Conservation (phyloP, 202 grass and related monocot species). For the Elaeis oleifera region DNA sequence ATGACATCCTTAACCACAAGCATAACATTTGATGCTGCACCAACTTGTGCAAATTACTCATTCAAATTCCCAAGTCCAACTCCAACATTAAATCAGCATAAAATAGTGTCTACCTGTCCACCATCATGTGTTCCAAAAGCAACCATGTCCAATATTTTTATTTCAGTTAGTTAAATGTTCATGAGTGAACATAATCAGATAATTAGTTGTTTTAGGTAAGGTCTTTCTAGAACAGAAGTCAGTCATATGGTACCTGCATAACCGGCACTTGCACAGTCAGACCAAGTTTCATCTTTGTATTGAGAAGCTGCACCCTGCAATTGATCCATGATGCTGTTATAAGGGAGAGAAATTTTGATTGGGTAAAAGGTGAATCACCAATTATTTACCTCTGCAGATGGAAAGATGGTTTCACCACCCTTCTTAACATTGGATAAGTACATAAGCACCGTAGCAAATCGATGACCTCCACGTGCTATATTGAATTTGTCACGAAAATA, state of each 20-base stretch:
- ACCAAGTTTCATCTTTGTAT: conserved; percentile 13
- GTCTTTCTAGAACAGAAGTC: neutral
- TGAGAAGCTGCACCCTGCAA: conserved; percentile 10
- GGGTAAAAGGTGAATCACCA: too few relatives aligned
- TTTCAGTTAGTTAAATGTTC: too few relatives aligned
- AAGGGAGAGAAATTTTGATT: too few relatives aligned
- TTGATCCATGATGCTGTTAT: too few relatives aligned
- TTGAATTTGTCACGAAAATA: conserved; percentile 31
- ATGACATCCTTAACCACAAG: too few relatives aligned
- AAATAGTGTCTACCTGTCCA: too few relatives aligned
- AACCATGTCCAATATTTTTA: too few relatives aligned
- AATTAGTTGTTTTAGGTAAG: too few relatives aligned
- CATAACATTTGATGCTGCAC: neutral
- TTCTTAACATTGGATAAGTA: conserved; percentile 46
- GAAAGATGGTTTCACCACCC: conserved; percentile 64
- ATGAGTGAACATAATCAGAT: too few relatives aligned
- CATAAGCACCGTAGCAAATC: conserved; percentile 53
- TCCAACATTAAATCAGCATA: neutral
- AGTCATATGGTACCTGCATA: conserved; percentile 7
- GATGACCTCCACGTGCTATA: conserved; percentile 31
- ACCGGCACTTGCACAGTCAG: conserved; percentile 14
- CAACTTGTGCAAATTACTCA: too few relatives aligned
- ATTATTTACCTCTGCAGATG: conserved; percentile 32
- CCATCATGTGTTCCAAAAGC: too few relatives aligned
- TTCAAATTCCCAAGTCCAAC: too few relatives aligned